Evolutionary conservation across 2,329 filamentous ascomycete species (phyloP).

Genomic region (Incumbomyces delicatus): DNA sequence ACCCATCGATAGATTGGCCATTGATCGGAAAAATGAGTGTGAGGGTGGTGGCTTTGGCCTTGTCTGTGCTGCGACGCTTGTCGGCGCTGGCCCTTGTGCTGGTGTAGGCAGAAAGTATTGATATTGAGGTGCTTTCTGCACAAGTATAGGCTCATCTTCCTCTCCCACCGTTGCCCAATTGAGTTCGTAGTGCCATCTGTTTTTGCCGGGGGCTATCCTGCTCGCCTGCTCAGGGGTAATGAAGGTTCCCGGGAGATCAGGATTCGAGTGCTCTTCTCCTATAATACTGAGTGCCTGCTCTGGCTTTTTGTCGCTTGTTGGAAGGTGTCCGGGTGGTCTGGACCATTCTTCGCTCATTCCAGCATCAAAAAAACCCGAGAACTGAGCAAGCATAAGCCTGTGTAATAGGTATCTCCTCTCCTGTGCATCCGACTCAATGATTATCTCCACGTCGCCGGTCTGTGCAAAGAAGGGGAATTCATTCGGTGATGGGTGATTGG

Average conservation of each 20-base stretch:
- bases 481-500: constrained; percentile 64
- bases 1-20: constrained; percentile 61
- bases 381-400: constrained; percentile 75
- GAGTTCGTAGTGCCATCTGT: constrained; percentile 77
- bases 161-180: constrained; percentile 60
- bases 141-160: constrained; percentile 75
- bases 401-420: constrained; percentile 83
- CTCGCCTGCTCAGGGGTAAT: constrained; percentile 21
- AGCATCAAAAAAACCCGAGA: constrained; percentile 87
- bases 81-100: constrained; percentile 24
- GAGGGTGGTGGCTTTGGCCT: constrained; percentile 54
- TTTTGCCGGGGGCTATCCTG: constrained; percentile 37
- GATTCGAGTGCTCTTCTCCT: constrained; percentile 32
- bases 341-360: constrained; percentile 75
- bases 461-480: constrained; percentile 88
- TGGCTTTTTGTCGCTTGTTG: constrained; percentile 16
- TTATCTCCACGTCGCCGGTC: constrained; percentile 85
- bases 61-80: constrained; percentile 39
- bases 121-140: constrained; percentile 30
- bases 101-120: constrained; percentile 10
- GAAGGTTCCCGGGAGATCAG: constrained; percentile 28
- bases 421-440: constrained; percentile 59
- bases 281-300: constrained; percentile 45
- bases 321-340: constrained; percentile 11
- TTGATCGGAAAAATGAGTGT: constrained; percentile 72